Evolutionary conservation across 139 green algal species (phyloP).

Genomic region (Chlorella sp.): DNA sequence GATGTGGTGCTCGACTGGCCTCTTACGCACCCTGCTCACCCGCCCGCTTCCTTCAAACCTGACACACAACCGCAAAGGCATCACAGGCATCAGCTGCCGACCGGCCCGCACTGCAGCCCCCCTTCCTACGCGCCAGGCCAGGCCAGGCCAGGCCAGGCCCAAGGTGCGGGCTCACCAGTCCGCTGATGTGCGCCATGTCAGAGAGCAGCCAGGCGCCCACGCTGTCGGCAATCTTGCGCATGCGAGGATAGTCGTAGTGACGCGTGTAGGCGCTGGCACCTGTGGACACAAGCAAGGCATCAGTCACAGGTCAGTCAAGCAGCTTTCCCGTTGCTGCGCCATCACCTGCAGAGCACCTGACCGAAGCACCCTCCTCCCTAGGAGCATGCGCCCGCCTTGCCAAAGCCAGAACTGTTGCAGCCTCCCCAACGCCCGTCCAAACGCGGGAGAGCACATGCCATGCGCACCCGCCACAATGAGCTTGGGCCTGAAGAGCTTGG

Average conservation of each 20-base stretch:
- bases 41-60: too few species aligned
- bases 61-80: too few species aligned
- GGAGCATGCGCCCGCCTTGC: background rate
- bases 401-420: background rate
- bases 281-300: too few species aligned
- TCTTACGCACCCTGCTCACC: too few species aligned
- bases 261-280: conserved; percentile 91
- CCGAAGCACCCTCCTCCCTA: background rate
- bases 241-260: conserved; percentile 91
- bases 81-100: too few species aligned
- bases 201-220: conserved; percentile 12
- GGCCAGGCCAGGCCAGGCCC: too few species aligned
- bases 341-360: background rate
- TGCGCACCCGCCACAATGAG: conserved; percentile 80
- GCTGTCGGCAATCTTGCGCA: conserved; percentile 82
- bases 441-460: too few species aligned
- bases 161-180: conserved; percentile 2
- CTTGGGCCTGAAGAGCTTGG: conserved; percentile 76
- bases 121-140: too few species aligned
- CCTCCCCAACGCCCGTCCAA: background rate
- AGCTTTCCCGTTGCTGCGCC: background rate
- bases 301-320: background rate
- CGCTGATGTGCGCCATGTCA: conserved; percentile 6
- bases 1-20: too few species aligned
- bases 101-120: too few species aligned